Evolutionary conservation across 108 stramenopile genomes (phyloP), one percentile per base, ranked within the genome.

Genomic region (Cyclotella atomus): DNA sequence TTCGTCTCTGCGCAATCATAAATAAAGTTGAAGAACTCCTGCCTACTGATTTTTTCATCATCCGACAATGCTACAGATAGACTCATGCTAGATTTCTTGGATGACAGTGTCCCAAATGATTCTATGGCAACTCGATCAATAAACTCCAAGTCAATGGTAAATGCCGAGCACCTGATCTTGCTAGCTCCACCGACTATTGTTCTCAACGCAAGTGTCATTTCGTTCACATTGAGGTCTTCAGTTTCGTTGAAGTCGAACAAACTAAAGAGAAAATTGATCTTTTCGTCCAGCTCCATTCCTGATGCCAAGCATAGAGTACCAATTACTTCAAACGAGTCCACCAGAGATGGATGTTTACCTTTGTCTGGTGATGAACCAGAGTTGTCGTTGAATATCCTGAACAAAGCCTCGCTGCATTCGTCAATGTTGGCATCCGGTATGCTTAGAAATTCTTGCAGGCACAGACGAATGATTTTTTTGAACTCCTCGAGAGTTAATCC

Each of bases 261-360:
- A 45, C 72, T 71, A 59, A 86, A 84, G 8, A 84, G 28, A 54
- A 86, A 77, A n/a, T 73, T 29, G 6, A 68, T 47, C 70, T 84
- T 84, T 29, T 73, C 56, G 4, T 63, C n/a, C 52, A 56, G 33
- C 28, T 62, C 2, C 75, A 84, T 71, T 3, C 75, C 57, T 0
- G 78, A 75, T 20, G 68, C 24, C 1, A 80, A 38, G 46, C 63
- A 76, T 12, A 75, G 35, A 12, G 76, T 77, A 12, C 44, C 75
- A 50, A 87, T 79, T 21, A 83, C 32, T 46, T 87, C 84, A 55
- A 85, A 85, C 12, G 79, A 81, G 36, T 87, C 87, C 15, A 87
- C 77, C 5, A 85, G 64, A 0, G 45, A 19, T 70, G 36, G 45
- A 21, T 65, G 55, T 3, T 21, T 25, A 2, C 32, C 45, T 27